Percentiles rank a stretch among this genome's conserved stretches.
Evolutionary conservation across 257 asterid species (phyloP).

Genomic region (Solanum megistacrolobum): DNA sequence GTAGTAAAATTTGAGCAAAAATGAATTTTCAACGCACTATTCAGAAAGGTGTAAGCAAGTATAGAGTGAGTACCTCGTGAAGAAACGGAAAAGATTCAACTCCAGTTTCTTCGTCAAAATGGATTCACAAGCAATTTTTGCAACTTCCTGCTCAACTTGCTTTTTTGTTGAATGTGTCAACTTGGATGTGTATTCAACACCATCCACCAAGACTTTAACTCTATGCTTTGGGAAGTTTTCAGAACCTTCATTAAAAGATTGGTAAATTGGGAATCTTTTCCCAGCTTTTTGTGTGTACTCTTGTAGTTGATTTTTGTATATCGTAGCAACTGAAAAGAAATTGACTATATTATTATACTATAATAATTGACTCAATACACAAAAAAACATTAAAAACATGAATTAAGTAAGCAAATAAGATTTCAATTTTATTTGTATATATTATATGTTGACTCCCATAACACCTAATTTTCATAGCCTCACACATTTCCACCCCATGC

Average conservation of each 20-base stretch:
- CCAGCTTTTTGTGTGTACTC: constrained; percentile 12
- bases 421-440: no score
- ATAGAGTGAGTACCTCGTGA: background rate
- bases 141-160: constrained; percentile 14
- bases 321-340: background rate
- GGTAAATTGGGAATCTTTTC: constrained; percentile 2
- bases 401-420: background rate
- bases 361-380: background rate
- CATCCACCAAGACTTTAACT: constrained; percentile 5
- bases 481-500: no score
- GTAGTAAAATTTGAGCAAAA: background rate
- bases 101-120: background rate
- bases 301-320: constrained; percentile 16
- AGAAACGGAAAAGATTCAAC: background rate
- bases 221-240: constrained; percentile 9
- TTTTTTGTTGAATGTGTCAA: background rate
- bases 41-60: background rate
- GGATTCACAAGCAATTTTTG: constrained; percentile 7
- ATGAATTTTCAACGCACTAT: background rate
- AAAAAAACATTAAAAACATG: background rate
- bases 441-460: no score
- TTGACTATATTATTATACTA: background rate
- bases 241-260: constrained; percentile 8
- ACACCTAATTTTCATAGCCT: no score
- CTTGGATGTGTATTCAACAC: background rate